These are phyloP conservation scores for Chenopodium berlandieri DNA, from an alignment of 148 eudicot species.

Conservation along the genomic window DNA sequence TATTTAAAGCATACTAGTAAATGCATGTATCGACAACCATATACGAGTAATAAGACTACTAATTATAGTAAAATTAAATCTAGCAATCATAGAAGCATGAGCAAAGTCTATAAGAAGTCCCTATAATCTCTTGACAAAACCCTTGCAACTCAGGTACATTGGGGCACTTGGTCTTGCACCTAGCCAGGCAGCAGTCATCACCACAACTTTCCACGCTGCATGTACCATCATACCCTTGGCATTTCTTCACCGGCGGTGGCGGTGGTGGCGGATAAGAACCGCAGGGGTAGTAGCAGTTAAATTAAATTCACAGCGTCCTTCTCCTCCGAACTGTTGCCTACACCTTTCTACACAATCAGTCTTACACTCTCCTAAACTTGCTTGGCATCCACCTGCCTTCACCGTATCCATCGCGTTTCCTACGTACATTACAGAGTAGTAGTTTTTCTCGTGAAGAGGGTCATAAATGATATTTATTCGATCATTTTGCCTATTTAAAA, in stretches of 20 bases:
- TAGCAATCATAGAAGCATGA: constrained; percentile 8
- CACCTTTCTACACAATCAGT: constrained; percentile 11
- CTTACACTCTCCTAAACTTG: neutral
- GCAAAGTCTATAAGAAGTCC: neutral
- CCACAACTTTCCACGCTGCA: neutral
- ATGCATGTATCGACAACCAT: no score
- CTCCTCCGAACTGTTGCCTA: neutral
- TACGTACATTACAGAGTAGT: neutral
- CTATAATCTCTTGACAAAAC: neutral
- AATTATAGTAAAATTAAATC: neutral
- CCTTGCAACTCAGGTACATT: neutral
- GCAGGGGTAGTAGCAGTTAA: neutral
- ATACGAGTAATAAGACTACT: neutral
- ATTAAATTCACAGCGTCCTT: neutral
- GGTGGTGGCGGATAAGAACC: neutral
- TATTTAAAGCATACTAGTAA: no score
- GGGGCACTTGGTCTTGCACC: neutral
- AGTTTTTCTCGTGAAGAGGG: no score
- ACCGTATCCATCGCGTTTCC: neutral
- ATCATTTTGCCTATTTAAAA: no score
- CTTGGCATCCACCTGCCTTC: neutral
- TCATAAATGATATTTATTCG: no score
- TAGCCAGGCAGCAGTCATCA: constrained; percentile 2
- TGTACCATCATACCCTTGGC: neutral
- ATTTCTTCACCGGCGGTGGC: neutral